These are phyloP conservation scores for Linum tenue DNA, from an alignment of 345 rosid genomes.

Conservation along the genomic window DNA sequence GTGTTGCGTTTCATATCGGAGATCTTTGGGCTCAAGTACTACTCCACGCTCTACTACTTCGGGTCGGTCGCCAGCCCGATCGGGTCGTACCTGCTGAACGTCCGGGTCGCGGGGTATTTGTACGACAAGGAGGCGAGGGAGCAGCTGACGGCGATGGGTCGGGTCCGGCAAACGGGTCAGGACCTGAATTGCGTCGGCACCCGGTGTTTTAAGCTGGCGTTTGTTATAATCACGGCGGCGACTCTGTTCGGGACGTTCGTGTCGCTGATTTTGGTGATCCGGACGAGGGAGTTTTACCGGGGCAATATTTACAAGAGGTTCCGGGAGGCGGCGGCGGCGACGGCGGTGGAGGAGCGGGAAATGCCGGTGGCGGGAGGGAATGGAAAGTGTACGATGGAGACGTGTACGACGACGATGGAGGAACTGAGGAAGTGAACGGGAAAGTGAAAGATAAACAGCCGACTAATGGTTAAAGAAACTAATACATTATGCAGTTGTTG, in stretches of 20 bases:
- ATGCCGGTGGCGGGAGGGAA: neutral
- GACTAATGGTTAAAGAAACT: too few relatives aligned
- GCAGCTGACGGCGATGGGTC: slow-evolving; percentile 3
- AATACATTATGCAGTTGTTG: too few relatives aligned
- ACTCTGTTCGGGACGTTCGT: slow-evolving; percentile 5
- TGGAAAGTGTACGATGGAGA: neutral
- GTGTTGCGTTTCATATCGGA: slow-evolving; percentile 7
- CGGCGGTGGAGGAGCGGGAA: neutral
- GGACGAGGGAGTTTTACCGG: slow-evolving; percentile 8
- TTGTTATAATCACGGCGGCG: slow-evolving; percentile 1
- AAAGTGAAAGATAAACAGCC: neutral
- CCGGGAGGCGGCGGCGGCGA: slow-evolving; percentile 1
- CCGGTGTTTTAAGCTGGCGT: neutral
- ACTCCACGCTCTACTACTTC: slow-evolving; percentile 3
- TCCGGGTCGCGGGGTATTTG: slow-evolving; percentile 1
- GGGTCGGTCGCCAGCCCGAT: slow-evolving; percentile 7
- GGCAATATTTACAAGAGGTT: slow-evolving; percentile 8
- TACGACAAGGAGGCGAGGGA: slow-evolving; percentile 4
- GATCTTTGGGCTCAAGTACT: slow-evolving; percentile 5
- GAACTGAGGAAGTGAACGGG: neutral
- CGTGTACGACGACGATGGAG: neutral
- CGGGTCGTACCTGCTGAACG: slow-evolving; percentile 3
- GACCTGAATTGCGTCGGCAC: slow-evolving; percentile 4
- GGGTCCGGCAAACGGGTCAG: neutral
- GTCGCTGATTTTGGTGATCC: neutral